Base-by-base conservation (phyloP, 768 basidiomycete genomes). In the Strobilomyces dryophilus region DNA sequence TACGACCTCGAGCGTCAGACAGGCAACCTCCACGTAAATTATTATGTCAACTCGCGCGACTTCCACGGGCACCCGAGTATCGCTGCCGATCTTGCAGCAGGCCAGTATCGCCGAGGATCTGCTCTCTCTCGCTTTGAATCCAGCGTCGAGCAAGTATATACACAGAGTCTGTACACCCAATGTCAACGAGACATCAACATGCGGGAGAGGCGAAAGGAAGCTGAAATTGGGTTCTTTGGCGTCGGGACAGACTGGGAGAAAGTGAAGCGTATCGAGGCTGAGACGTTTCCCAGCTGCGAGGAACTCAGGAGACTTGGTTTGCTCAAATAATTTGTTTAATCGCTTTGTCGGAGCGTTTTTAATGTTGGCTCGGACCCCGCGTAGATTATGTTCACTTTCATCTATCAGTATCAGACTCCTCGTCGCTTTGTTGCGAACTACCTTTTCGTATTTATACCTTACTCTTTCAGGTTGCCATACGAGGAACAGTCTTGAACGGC, bases 231-330 rank as follows among this genome's bases (percentile, higher is more conserved):
- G 5, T 69, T 97, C 56, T 94, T 98, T 67, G 95, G 95, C 6
- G 74, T 97, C 49, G 91, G 93, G 29, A 89, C 92, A 11, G 89
- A 98, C 66, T 92, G 90, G 89, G 87, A 92, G 31, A 90, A 91
- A 71, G 87, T 98, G 53, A 76, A 78, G 66, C 69, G 72, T 59
- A 87, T 97, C 48, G 80, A 88, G 46, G 71, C 70, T 29, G 87
- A 94, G 74, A 78, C 75, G 35, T 76, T 92, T 44, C 77, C 79
- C 54, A 84, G 81, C 61, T 98, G 95, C 65, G 89, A 92, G 55
- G 83, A 84, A 70, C 73, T 95, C 64, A 83, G 75, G 69, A 70
- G 74, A 65, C 65, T 87, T 62, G 84, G 86, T 7, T 62, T 85
- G 37, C 59, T 85, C 56, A 71, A 73, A 61, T 81, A 49, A 52